phyloP scores from a whole-genome alignment of 1,284 basidiomycete genomes.

The Irpex sp. region DNA sequence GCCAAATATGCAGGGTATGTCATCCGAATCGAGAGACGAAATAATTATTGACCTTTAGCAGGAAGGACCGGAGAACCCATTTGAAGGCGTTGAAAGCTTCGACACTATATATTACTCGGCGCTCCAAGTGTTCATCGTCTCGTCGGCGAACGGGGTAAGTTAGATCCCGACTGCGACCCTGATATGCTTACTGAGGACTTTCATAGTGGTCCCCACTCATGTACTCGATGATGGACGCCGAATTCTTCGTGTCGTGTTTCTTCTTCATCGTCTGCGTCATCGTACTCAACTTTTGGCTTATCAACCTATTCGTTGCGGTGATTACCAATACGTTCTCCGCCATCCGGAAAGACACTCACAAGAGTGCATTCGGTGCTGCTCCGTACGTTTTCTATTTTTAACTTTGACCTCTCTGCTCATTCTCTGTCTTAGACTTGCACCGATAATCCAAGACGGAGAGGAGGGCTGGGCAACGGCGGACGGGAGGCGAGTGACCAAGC shows the following conservation, averaged over 20 bases:
- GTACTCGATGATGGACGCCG: constrained; percentile 91
- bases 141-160: constrained; percentile 74
- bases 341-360: constrained; percentile 86
- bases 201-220: constrained; percentile 74
- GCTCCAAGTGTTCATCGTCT: constrained; percentile 85
- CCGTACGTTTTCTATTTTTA: constrained; percentile 50
- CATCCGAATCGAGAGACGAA: background rate
- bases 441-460: constrained; percentile 46
- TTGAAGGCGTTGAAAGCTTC: constrained; percentile 74
- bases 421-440: no score
- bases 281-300: constrained; percentile 90
- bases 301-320: constrained; percentile 94
- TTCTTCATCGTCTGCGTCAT: constrained; percentile 88
- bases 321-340: constrained; percentile 94
- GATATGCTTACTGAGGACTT: background rate
- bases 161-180: background rate
- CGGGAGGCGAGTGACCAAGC: constrained; percentile 37
- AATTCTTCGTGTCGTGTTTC: constrained; percentile 84
- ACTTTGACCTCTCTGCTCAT: no score
- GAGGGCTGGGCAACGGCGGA: constrained; percentile 56
- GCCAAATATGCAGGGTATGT: constrained; percentile 72
- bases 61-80: constrained; percentile 66
- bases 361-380: constrained; percentile 89
- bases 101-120: constrained; percentile 86
- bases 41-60: constrained; percentile 21